A percentile compares a stretch with the other conserved stretches of the same genome.
Evolutionary conservation across 805 yeast genomes (phyloP).

Genomic region (Ogataea parapolymorpha): DNA sequence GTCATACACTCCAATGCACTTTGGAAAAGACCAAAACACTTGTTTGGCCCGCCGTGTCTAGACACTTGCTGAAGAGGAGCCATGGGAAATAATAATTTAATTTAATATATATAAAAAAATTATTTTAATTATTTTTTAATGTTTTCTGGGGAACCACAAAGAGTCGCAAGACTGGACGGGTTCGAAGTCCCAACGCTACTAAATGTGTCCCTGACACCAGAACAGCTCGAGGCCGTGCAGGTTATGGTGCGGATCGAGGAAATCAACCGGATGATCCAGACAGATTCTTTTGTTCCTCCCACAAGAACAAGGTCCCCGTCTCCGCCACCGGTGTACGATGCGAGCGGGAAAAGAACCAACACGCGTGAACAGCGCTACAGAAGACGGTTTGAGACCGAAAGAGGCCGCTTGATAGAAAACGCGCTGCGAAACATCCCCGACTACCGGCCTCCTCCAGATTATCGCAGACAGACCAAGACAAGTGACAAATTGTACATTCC

Average conservation of each 20-base stretch:
- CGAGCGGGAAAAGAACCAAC: slow-evolving; percentile 76
- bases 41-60: slow-evolving; percentile 37
- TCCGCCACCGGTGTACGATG: slow-evolving; percentile 91
- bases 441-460: slow-evolving; percentile 77
- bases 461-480: slow-evolving; percentile 58
- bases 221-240: slow-evolving; percentile 76
- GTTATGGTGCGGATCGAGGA: slow-evolving; percentile 75
- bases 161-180: slow-evolving; percentile 3
- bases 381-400: slow-evolving; percentile 67
- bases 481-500: slow-evolving; percentile 85
- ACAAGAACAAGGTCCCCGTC: slow-evolving; percentile 63
- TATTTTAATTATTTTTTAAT: neutral
- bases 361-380: slow-evolving; percentile 71
- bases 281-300: slow-evolving; percentile 51
- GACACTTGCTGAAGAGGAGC: slow-evolving; percentile 34
- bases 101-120: neutral
- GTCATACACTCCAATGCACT: slow-evolving; percentile 39
- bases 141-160: slow-evolving; percentile 2
- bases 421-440: slow-evolving; percentile 72
- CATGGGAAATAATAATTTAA: slow-evolving; percentile 23
- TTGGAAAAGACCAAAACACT: slow-evolving; percentile 37
- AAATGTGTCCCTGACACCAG: slow-evolving; percentile 49
- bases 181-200: slow-evolving; percentile 4
- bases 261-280: slow-evolving; percentile 56
- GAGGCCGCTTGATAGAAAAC: slow-evolving; percentile 72